Conservation (phyloP, 345 rosid genomes). For the Euphorbia lathyris region DNA sequence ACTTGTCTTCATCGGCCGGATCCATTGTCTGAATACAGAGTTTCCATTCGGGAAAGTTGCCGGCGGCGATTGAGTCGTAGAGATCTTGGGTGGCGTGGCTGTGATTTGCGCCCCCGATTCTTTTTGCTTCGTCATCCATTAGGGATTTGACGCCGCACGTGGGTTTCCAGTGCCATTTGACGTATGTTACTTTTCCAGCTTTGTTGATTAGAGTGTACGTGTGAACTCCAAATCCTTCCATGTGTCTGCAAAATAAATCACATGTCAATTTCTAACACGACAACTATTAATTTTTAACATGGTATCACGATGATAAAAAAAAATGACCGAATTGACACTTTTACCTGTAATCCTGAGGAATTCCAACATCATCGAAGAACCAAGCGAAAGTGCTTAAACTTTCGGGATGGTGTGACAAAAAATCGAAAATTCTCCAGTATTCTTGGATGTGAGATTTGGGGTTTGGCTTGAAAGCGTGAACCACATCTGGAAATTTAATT, state of each 20-base stretch:
- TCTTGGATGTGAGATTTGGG: constrained; percentile 96
- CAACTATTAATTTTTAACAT: too few relatives aligned
- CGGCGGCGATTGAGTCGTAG: constrained; percentile 86
- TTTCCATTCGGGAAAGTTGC: constrained; percentile 91
- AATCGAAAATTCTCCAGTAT: constrained; percentile 93
- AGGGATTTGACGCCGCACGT: constrained; percentile 82
- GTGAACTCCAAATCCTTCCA: constrained; percentile 91
- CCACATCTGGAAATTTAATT: constrained; percentile 93
- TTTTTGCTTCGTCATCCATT: constrained; percentile 82
- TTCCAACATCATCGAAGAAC: constrained; percentile 85
- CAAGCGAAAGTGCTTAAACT: constrained; percentile 82
- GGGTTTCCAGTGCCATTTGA: constrained; percentile 96
- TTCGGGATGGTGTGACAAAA: constrained; percentile 98
- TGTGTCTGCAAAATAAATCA: constrained; percentile 58
- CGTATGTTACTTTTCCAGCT: constrained; percentile 74
- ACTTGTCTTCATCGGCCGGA: constrained; percentile 78
- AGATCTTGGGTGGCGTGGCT: constrained; percentile 97
- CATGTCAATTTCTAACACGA: too few relatives aligned
- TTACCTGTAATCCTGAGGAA: constrained; percentile 79
- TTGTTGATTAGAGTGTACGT: constrained; percentile 79
- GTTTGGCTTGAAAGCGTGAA: constrained; percentile 89
- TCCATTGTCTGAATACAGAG: constrained; percentile 81
- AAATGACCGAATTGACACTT: too few relatives aligned
- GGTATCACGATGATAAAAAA: too few relatives aligned
- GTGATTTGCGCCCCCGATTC: constrained; percentile 89